Percentiles rank a stretch among this genome's conserved stretches.
Evolutionary conservation across 768 basidiomycete genomes (phyloP).

Genomic region (Tricholomella constricta): DNA sequence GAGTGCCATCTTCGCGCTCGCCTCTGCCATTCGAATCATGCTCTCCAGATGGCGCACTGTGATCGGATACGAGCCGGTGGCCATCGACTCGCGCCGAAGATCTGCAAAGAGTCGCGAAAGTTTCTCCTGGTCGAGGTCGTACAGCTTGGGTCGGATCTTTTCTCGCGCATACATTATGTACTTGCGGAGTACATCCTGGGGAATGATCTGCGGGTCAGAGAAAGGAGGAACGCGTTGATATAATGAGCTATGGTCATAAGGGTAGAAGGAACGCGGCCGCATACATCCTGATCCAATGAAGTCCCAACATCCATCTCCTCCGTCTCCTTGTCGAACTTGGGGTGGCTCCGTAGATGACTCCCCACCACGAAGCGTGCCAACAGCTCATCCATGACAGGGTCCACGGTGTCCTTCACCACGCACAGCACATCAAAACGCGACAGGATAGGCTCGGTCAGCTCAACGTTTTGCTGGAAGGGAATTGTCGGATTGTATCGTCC

Average conservation of each 20-base stretch:
- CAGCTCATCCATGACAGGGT: slow-evolving; percentile 96
- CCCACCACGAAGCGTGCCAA: slow-evolving; percentile 98
- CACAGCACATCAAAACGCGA: slow-evolving; percentile 98
- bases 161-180: slow-evolving; percentile 99
- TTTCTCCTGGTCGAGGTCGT: slow-evolving; percentile 95
- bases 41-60: slow-evolving; percentile 97
- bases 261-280: slow-evolving; percentile 25
- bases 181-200: slow-evolving; percentile 93
- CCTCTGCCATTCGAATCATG: slow-evolving; percentile 99
- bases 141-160: slow-evolving; percentile 88
- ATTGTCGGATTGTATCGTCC: slow-evolving; percentile 98
- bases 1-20: slow-evolving; percentile 97
- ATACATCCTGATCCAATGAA: slow-evolving; percentile 84
- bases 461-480: slow-evolving; percentile 98
- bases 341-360: slow-evolving; percentile 92
- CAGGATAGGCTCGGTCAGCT: slow-evolving; percentile 96
- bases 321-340: slow-evolving; percentile 80
- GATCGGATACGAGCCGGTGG: slow-evolving; percentile 98
- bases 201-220: slow-evolving; percentile 85
- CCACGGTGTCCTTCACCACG: slow-evolving; percentile 96
- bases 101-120: slow-evolving; percentile 92
- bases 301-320: slow-evolving; percentile 97
- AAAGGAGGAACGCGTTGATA: neutral
- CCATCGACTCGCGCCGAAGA: slow-evolving; percentile 91
- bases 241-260: neutral